phyloP scores from a whole-genome alignment of 192 early-diverging fungal genomes.

The Coemansia sp. region DNA sequence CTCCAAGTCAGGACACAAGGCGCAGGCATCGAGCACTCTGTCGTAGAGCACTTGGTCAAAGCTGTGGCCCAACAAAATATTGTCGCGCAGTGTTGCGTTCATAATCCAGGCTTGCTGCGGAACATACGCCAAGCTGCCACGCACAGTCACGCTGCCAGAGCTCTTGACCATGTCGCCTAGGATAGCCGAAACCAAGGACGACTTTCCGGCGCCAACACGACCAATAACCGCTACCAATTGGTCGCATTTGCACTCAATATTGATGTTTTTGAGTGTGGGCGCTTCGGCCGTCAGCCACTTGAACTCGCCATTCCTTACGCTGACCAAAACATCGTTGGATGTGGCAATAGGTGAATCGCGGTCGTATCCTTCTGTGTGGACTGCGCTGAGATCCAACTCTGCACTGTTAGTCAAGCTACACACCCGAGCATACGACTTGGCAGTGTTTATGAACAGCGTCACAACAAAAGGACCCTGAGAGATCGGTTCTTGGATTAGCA shows the following conservation, averaged over 20 bases:
- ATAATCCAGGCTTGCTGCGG: constrained; percentile 72
- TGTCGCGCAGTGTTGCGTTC: constrained; percentile 66
- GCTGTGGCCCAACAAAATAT: constrained; percentile 67
- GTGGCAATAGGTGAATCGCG: constrained; percentile 28
- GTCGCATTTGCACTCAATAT: constrained; percentile 46
- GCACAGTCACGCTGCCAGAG: constrained; percentile 25
- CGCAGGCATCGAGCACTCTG: constrained; percentile 62
- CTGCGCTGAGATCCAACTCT: constrained; percentile 75
- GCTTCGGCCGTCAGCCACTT: constrained; percentile 59
- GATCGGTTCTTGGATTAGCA: constrained; percentile 88
- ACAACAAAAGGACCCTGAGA: constrained; percentile 82
- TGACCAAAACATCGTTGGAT: constrained; percentile 32
- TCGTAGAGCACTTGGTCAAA: constrained; percentile 61
- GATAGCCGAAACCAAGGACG: constrained; percentile 63
- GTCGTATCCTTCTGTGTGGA: constrained; percentile 37
- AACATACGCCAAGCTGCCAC: constrained; percentile 59
- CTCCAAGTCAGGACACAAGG: constrained; percentile 59
- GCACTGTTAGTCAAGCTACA: constrained; percentile 73
- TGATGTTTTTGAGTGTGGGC: constrained; percentile 47
- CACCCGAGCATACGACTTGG: constrained; percentile 80
- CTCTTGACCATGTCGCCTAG: constrained; percentile 58
- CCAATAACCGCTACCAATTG: constrained; percentile 65
- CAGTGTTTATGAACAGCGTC: constrained; percentile 71
- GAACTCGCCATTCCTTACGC: constrained; percentile 49
- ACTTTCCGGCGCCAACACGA: constrained; percentile 68